Base-by-base conservation (phyloP, 73 alveolate genomes). In the Paramecium caudatum region DNA sequence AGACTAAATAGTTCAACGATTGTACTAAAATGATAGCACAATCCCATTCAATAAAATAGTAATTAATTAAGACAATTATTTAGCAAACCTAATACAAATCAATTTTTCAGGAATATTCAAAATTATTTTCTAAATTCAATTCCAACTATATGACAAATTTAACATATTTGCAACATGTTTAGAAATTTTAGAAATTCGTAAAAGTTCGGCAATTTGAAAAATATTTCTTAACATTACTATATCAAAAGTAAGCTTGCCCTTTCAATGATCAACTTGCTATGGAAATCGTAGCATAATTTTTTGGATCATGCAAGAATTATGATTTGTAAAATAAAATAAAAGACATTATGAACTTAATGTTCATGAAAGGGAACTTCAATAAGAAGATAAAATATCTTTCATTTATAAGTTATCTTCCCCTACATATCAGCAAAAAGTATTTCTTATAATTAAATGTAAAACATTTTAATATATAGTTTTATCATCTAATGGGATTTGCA, bases 251-350 rank as follows among this genome's bases (percentile, higher is more conserved):
- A 43, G 15, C n/a, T 6, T 27, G 45, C 10, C 2, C 9, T 37
- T 4, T 3, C 6, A 27, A 39, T 74, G 88, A 74, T 36, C 12
- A 21, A 5, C 0, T 74, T 21, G 36, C 88, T 0, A 74, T 74
- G 88, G 68, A 74, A n/a, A 74, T 74, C 16, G 8, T 74, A 39
- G 68, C 88, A 1, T 30, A 74, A 8, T 74, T 74, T 21, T 74
- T 37, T 45, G 4, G 1, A 7, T 12, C 69, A 16, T 74, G 88
- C 16, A 4, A 74, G 8, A 43, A 74, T 74, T 74, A 74, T 74
- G 68, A 41, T 5, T 21, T 41, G 9, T n/a, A 74, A 21, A 16
- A 43, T 5, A 74, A 45, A 7, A 74, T 74, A 16, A 74, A 74
- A 17, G 88, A 74, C 43, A 21, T 47, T 21, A 36, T 74, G 39